These are phyloP conservation scores for Thuidium tamariscinum DNA, from an alignment of 225 moss, liverwort and hornwort genomes.

Conservation along the genomic window DNA sequence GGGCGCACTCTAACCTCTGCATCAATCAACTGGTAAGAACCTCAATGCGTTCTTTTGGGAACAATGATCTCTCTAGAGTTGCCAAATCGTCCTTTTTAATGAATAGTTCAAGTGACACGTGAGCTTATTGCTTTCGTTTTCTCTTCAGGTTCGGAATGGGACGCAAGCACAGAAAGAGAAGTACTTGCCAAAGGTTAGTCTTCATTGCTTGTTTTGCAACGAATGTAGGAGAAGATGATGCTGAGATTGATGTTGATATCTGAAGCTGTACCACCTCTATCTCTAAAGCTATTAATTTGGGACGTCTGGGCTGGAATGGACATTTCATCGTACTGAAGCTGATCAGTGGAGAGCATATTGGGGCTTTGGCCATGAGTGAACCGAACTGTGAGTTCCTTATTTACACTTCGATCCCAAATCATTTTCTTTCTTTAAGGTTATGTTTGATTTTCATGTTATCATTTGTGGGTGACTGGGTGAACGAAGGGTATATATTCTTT, in stretches of 20 bases:
- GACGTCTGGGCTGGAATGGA: constrained; percentile 3
- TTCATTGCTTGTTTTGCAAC: neutral
- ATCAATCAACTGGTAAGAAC: constrained; percentile 86
- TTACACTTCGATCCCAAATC: neutral
- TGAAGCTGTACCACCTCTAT: neutral
- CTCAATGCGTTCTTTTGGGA: neutral
- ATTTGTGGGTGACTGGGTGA: neutral
- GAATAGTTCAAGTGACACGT: neutral
- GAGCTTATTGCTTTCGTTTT: neutral
- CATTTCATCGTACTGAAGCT: constrained; percentile 40
- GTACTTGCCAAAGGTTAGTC: constrained; percentile 77
- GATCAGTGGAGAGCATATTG: constrained; percentile 92
- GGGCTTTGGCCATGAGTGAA: constrained; percentile 99
- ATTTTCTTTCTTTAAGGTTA: neutral
- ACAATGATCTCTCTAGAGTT: neutral
- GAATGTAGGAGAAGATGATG: neutral
- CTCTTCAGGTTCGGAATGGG: constrained; percentile 79
- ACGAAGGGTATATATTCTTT: neutral
- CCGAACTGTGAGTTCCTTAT: constrained; percentile 70
- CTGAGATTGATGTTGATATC: neutral
- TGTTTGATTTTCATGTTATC: neutral
- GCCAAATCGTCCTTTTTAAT: neutral
- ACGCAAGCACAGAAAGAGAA: constrained; percentile 75
- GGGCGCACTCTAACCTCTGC: constrained; percentile 98
- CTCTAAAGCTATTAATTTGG: neutral